Conservation (phyloP, 2,329 filamentous ascomycete species). For the Penicillium sclerotiorum region DNA sequence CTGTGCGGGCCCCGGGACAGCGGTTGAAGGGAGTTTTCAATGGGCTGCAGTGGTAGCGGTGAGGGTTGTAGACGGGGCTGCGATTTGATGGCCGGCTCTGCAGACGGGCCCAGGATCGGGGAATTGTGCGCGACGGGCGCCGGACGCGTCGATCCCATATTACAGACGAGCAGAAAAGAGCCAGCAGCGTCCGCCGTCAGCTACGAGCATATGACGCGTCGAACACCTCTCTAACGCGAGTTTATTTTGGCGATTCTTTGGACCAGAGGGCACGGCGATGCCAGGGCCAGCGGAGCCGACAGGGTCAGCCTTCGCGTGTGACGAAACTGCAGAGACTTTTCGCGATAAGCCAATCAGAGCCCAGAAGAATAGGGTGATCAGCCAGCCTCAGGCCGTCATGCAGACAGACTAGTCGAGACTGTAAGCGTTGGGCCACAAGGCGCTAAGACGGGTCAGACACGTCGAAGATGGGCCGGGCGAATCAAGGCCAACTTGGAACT, state of each 20-base stretch:
- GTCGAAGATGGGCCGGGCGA: constrained; percentile 17
- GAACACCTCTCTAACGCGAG: constrained; percentile 18
- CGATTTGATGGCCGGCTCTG: constrained; percentile 34
- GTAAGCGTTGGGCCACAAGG: constrained; percentile 29
- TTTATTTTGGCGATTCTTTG: constrained; percentile 5
- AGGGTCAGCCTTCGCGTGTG: constrained; percentile 9
- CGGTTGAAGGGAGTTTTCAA: constrained; percentile 60
- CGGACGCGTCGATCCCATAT: constrained; percentile 45
- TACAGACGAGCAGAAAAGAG: constrained; percentile 16
- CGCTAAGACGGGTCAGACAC: constrained; percentile 26
- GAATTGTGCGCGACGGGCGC: constrained; percentile 60
- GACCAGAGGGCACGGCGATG: constrained; percentile 4
- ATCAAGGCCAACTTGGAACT: constrained; percentile 16
- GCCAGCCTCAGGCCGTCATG: constrained; percentile 27
- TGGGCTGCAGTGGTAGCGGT: constrained; percentile 52
- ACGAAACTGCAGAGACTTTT: constrained; percentile 21
- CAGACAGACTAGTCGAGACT: constrained; percentile 21
- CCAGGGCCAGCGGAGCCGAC: constrained; percentile 18
- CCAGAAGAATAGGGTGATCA: constrained; percentile 12
- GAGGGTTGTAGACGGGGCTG: constrained; percentile 54
- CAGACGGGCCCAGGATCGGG: constrained; percentile 55
- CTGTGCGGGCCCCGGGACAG: constrained; percentile 51
- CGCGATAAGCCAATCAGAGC: constrained; percentile 17
- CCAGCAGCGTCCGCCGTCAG: constrained; percentile 17
- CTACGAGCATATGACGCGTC: constrained; percentile 33